Evolutionary conservation across 2,329 filamentous ascomycete genomes (phyloP).

Genomic region (Didymella glomerata): DNA sequence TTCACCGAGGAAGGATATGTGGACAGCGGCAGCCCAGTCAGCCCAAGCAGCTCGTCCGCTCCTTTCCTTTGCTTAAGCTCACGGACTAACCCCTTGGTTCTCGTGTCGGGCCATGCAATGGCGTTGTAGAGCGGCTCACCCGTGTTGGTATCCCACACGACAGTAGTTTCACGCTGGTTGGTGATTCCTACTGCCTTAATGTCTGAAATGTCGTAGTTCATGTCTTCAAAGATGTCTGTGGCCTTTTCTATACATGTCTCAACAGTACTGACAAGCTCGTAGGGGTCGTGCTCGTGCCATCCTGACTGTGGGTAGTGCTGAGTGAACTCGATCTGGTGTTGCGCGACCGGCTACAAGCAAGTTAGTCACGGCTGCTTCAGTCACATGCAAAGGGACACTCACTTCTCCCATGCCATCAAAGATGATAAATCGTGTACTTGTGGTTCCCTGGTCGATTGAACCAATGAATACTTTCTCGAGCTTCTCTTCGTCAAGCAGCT

Average conservation of each 20-base stretch:
- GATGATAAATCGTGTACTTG: slow-evolving; percentile 87
- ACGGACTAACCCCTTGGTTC: slow-evolving; percentile 77
- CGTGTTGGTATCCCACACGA: slow-evolving; percentile 83
- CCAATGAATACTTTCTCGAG: slow-evolving; percentile 74
- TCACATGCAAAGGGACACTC: background rate
- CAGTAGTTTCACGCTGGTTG: slow-evolving; percentile 87
- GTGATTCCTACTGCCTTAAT: slow-evolving; percentile 86
- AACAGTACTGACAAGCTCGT: slow-evolving; percentile 77
- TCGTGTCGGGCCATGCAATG: slow-evolving; percentile 87
- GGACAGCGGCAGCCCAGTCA: slow-evolving; percentile 83
- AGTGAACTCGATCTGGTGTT: slow-evolving; percentile 85
- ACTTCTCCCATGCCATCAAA: slow-evolving; percentile 76
- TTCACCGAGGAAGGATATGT: slow-evolving; percentile 91
- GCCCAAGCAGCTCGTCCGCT: slow-evolving; percentile 72
- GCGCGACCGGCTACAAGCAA: slow-evolving; percentile 69
- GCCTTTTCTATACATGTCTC: slow-evolving; percentile 82
- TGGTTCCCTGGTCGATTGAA: slow-evolving; percentile 90
- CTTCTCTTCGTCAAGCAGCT: slow-evolving; percentile 43
- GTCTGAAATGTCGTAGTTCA: slow-evolving; percentile 71
- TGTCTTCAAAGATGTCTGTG: slow-evolving; percentile 72
- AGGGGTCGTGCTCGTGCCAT: slow-evolving; percentile 90
- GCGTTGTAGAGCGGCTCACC: slow-evolving; percentile 84
- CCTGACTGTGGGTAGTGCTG: slow-evolving; percentile 86
- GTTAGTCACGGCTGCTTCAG: slow-evolving; percentile 7
- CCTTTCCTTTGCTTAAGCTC: slow-evolving; percentile 74